phyloP scores from a whole-genome alignment of 148 eudicot genomes.

The Rheum nobile region DNA sequence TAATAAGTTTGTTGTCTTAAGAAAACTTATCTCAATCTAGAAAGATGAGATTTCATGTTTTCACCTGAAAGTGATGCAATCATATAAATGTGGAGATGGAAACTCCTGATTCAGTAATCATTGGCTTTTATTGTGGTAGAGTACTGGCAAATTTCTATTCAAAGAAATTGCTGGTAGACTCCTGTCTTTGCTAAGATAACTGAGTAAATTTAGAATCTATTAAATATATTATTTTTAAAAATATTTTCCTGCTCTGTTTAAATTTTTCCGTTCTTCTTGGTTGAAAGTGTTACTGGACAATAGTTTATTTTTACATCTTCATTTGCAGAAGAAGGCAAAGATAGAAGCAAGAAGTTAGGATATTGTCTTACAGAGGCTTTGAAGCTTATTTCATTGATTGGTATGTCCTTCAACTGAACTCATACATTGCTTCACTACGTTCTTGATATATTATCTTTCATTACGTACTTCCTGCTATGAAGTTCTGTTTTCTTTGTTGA shows the following conservation, averaged over 20 bases:
- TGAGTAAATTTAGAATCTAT: neutral
- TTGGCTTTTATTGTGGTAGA: neutral
- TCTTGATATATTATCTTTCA: too few relatives aligned
- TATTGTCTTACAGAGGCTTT: constrained; percentile 71
- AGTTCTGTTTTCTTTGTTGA: neutral
- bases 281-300: neutral
- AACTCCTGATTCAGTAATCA: neutral
- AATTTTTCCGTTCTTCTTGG: neutral
- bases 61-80: neutral
- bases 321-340: constrained; percentile 51
- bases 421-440: neutral
- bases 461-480: too few relatives aligned
- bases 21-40: neutral
- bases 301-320: neutral
- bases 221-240: too few relatives aligned
- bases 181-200: neutral
- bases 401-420: constrained; percentile 23
- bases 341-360: constrained; percentile 46
- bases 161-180: neutral
- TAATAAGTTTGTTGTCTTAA: neutral
- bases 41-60: neutral
- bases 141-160: neutral
- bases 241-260: neutral
- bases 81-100: neutral
- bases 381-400: constrained; percentile 79